phyloP scores from a whole-genome alignment of 257 asterid species.

The Apocynum venetum region DNA sequence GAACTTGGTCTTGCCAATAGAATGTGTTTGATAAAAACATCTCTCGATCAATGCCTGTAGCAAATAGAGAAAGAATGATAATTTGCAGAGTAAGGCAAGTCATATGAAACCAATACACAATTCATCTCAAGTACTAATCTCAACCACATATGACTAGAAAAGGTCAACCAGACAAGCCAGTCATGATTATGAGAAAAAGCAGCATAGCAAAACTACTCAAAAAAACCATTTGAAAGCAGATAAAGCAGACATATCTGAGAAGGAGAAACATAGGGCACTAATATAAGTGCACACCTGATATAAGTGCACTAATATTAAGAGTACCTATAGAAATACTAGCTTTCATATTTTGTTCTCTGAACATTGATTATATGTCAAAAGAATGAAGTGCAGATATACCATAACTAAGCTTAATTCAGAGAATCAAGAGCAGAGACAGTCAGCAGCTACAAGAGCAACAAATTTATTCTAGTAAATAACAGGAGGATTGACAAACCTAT shows the following conservation, averaged over 20 bases:
- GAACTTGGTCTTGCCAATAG: conserved; percentile 95
- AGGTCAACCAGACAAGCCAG: background rate
- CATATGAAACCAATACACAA: background rate
- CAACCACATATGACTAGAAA: background rate
- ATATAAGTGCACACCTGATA: background rate
- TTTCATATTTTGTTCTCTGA: background rate
- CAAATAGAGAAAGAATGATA: conserved; percentile 11
- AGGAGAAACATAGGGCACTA: background rate
- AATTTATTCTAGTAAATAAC: background rate
- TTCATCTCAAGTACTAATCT: background rate
- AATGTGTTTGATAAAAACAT: conserved; percentile 61
- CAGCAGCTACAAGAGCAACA: background rate
- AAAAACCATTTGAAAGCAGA: background rate
- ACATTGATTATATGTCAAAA: background rate
- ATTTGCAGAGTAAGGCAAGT: background rate
- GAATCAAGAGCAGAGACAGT: background rate
- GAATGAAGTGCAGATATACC: background rate
- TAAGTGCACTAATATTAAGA: background rate
- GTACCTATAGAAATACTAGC: background rate
- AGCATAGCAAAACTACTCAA: background rate
- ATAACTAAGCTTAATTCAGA: background rate
- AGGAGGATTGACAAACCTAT: conserved; percentile 43
- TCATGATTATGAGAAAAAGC: background rate
- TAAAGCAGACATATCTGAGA: background rate
- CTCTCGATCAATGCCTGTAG: conserved; percentile 58